Conservation (phyloP, 225 moss, liverwort and hornwort species). For the Thuidium tamariscinum region DNA sequence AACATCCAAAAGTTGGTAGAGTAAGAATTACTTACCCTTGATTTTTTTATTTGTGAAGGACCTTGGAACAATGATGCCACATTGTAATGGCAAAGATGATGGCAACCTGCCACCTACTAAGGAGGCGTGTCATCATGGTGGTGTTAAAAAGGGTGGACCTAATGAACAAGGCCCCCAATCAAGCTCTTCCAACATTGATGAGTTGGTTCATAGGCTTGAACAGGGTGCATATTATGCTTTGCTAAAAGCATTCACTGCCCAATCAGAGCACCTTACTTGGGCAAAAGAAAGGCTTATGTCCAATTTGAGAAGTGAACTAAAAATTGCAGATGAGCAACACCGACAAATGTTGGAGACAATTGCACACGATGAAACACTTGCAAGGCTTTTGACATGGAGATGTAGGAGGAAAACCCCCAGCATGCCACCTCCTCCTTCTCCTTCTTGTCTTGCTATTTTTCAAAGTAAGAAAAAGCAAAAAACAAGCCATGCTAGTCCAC, state of each 20-base stretch:
- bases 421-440: background rate
- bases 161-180: constrained; percentile 39
- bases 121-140: background rate
- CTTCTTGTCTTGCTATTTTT: background rate
- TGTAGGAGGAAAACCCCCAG: background rate
- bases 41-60: background rate
- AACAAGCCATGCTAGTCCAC: constrained; percentile 19
- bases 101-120: constrained; percentile 45
- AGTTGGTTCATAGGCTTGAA: constrained; percentile 46
- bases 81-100: constrained; percentile 12
- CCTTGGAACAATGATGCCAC: constrained; percentile 5
- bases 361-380: constrained; percentile 25
- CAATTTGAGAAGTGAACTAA: constrained; percentile 43
- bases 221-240: constrained; percentile 49
- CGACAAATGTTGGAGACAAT: constrained; percentile 35
- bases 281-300: constrained; percentile 53
- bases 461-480: constrained; percentile 57
- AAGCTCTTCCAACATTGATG: constrained; percentile 16
- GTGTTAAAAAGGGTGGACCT: constrained; percentile 14
- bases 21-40: background rate
- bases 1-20: background rate
- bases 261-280: constrained; percentile 44
- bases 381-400: constrained; percentile 44
- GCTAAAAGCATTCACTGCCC: constrained; percentile 55
- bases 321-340: constrained; percentile 54